Evolutionary conservation across 1,284 basidiomycete genomes (phyloP).

Genomic region (Leccinum ponderosum): DNA sequence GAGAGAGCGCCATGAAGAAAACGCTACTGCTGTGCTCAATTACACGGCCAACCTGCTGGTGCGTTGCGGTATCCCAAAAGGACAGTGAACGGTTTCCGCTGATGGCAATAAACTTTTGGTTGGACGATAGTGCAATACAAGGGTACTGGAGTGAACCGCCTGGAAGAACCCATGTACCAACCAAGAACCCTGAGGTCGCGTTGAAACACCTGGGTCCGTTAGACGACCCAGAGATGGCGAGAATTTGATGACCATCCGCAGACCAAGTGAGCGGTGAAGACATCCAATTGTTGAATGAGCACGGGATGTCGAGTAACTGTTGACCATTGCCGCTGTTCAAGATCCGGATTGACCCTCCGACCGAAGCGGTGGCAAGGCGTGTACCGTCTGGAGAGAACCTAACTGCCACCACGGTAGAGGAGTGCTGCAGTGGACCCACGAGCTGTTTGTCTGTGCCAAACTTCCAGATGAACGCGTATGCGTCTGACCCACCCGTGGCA

Average conservation of each 20-base stretch:
- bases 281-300: accelerated
- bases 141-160: neutral
- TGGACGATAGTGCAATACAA: neutral
- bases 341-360: neutral
- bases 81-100: neutral
- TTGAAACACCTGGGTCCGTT: neutral
- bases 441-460: neutral
- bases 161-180: neutral
- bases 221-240: neutral
- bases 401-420: neutral
- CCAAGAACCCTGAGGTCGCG: neutral
- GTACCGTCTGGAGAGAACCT: neutral
- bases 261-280: neutral
- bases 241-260: neutral
- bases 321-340: neutral
- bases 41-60: neutral
- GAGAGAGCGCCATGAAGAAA: neutral
- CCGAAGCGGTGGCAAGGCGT: slow-evolving; percentile 7
- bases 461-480: neutral
- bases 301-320: neutral
- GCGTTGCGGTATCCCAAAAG: neutral
- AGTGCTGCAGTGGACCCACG: neutral
- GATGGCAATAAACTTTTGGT: neutral
- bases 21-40: neutral
- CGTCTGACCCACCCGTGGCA: neutral